phyloP scores from a whole-genome alignment of 352 stramenopile genomes.

The Globisporangium emineosum region DNA sequence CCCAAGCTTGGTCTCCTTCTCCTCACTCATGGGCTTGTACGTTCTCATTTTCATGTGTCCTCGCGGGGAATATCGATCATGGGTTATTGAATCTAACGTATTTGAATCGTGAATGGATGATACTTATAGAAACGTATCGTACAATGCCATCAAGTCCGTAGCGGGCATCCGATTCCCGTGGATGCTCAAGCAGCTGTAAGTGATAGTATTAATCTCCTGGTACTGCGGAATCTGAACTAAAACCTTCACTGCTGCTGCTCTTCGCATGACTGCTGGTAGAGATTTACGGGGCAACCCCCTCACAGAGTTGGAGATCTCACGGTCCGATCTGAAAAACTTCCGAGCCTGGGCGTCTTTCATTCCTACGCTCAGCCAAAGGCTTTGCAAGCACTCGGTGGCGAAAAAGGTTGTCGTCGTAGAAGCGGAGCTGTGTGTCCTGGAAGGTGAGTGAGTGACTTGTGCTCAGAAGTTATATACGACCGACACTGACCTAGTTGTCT shows the following conservation, averaged over 20 bases:
- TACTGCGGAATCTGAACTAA: not conserved
- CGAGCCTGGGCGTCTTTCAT: not conserved
- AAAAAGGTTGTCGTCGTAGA: slow-evolving; percentile 4
- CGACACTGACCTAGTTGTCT: not conserved
- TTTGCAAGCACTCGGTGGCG: slow-evolving; percentile 3
- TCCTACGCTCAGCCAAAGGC: not conserved
- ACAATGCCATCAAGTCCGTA: slow-evolving; percentile 8
- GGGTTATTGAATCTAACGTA: not conserved
- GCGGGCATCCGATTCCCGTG: slow-evolving; percentile 16
- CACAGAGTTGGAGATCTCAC: slow-evolving; percentile 14
- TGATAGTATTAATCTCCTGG: not conserved
- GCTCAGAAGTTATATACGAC: not conserved
- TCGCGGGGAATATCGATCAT: no score
- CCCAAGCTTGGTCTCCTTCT: slow-evolving; percentile 3
- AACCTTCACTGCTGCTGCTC: not conserved
- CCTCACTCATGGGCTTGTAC: slow-evolving; percentile 9
- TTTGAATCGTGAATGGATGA: not conserved
- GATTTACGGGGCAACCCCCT: slow-evolving; percentile 19
- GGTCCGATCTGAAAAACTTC: slow-evolving; percentile 12
- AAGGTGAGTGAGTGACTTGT: not conserved
- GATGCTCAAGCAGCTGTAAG: slow-evolving; percentile 22
- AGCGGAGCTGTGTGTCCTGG: slow-evolving; percentile 7
- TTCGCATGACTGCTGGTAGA: not conserved
- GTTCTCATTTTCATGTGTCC: not conserved
- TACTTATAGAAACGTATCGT: slow-evolving; percentile 1